These are phyloP conservation scores for Aspergillus cejpii DNA, from an alignment of 2,329 filamentous ascomycete species.

Conservation along the genomic window DNA sequence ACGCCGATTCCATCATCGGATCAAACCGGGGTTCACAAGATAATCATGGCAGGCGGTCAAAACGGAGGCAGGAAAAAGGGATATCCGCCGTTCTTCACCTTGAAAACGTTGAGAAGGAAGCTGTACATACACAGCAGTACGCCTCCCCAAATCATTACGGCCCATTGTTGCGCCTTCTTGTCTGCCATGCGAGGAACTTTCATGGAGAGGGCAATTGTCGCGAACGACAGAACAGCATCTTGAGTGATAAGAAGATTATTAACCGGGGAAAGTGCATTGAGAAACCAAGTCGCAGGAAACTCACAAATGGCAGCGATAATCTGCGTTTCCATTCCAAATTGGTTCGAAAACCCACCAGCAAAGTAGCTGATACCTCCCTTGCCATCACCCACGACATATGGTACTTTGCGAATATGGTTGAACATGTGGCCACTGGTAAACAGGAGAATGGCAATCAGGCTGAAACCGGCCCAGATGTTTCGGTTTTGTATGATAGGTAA, in stretches of 20 bases:
- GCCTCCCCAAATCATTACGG: slow-evolving; percentile 70
- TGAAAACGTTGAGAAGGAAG: slow-evolving; percentile 88
- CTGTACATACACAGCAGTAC: slow-evolving; percentile 81
- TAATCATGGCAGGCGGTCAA: slow-evolving; percentile 31
- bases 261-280: slow-evolving; percentile 4
- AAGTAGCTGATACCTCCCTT: slow-evolving; percentile 85
- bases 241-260: slow-evolving; percentile 11
- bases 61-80: slow-evolving; percentile 93
- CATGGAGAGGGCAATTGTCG: slow-evolving; percentile 80
- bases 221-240: slow-evolving; percentile 80
- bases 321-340: slow-evolving; percentile 91
- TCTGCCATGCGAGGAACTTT: slow-evolving; percentile 88
- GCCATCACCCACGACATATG: slow-evolving; percentile 81
- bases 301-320: slow-evolving; percentile 89
- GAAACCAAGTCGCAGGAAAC: slow-evolving; percentile 33
- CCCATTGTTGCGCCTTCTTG: slow-evolving; percentile 68
- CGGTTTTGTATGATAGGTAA: slow-evolving; percentile 78
- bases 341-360: slow-evolving; percentile 83
- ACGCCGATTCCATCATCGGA: too few relatives aligned
- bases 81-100: slow-evolving; percentile 90
- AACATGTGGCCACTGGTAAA: slow-evolving; percentile 99
- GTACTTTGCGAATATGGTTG: slow-evolving; percentile 94
- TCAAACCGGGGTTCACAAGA: background rate
- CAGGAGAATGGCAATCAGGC: slow-evolving; percentile 78
- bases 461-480: slow-evolving; percentile 88